A percentile compares a stretch with the other conserved stretches of the same genome.
These are phyloP conservation scores for Bimuria novae-zelandiae DNA, from an alignment of 2,329 filamentous ascomycete genomes.

Conservation along the genomic window DNA sequence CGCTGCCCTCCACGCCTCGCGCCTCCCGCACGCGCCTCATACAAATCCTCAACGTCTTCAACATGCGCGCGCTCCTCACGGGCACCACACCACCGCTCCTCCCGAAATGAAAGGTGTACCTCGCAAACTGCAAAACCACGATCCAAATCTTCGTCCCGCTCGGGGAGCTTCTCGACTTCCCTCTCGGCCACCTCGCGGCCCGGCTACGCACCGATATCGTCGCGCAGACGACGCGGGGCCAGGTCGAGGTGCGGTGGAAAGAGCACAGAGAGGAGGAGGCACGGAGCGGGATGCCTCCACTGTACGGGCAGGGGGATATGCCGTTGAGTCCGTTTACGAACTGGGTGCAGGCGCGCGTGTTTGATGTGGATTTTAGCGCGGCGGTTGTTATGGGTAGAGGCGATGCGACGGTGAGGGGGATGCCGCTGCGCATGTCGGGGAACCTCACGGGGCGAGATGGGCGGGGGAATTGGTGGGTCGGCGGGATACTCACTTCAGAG, in stretches of 20 bases:
- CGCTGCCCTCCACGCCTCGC: constrained; percentile 16
- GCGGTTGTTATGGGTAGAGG: too few species aligned
- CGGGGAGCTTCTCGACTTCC: constrained; percentile 17
- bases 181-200: constrained; percentile 28
- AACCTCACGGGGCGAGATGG: too few species aligned
- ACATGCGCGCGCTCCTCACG: constrained; percentile 24
- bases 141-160: constrained; percentile 16
- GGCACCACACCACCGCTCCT: constrained; percentile 18
- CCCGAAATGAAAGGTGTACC: constrained; percentile 17
- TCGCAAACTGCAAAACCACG: constrained; percentile 17
- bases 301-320: too few species aligned
- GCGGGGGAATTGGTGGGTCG: too few species aligned
- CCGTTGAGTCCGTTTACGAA: too few species aligned
- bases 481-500: too few species aligned
- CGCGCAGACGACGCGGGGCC: constrained; percentile 20
- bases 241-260: constrained; percentile 18
- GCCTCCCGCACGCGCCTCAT: constrained; percentile 21
- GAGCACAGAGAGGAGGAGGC: background rate
- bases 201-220: constrained; percentile 27
- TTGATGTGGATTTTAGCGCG: too few species aligned
- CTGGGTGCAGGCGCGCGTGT: too few species aligned
- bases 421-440: too few species aligned
- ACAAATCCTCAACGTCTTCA: constrained; percentile 30
- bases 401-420: too few species aligned
- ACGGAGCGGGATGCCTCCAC: background rate